Conservation (phyloP, 2,329 filamentous ascomycete genomes). For the Diaporthe longicolla region DNA sequence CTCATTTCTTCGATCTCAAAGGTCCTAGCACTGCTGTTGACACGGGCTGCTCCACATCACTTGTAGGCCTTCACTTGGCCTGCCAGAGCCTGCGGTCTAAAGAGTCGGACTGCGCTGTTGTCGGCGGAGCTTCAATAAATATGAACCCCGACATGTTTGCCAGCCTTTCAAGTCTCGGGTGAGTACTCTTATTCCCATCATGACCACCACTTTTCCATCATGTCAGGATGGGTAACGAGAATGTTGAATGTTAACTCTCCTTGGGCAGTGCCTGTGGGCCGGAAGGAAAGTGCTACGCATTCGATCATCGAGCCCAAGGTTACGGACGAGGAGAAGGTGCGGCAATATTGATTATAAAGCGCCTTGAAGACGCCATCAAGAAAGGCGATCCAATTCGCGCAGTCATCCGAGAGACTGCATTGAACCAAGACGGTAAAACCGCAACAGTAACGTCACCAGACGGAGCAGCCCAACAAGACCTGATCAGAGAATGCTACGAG, state of each 20-base stretch:
- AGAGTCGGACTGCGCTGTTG: constrained; percentile 41
- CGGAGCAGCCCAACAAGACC: constrained; percentile 41
- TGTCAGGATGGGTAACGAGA: too few relatives aligned
- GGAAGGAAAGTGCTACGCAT: constrained; percentile 11
- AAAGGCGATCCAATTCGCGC: constrained; percentile 44
- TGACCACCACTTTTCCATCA: too few relatives aligned
- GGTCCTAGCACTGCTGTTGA: constrained; percentile 61
- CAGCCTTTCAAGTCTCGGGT: background rate
- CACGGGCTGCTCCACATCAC: constrained; percentile 60
- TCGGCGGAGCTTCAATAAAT: constrained; percentile 46
- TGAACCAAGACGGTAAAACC: constrained; percentile 50
- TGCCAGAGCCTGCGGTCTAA: background rate
- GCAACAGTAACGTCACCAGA: constrained; percentile 46
- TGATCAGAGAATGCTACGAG: constrained; percentile 63
- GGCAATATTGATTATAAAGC: background rate
- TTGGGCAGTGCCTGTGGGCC: background rate
- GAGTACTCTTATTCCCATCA: background rate
- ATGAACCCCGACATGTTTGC: constrained; percentile 44
- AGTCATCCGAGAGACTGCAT: constrained; percentile 38
- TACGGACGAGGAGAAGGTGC: constrained; percentile 19
- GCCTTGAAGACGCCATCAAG: background rate
- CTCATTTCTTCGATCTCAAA: constrained; percentile 57
- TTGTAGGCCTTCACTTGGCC: constrained; percentile 49
- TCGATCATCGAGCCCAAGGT: constrained; percentile 1
- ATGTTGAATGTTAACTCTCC: background rate